Conservation (phyloP, 179 eudicot species). For the Carnegiea gigantea region DNA sequence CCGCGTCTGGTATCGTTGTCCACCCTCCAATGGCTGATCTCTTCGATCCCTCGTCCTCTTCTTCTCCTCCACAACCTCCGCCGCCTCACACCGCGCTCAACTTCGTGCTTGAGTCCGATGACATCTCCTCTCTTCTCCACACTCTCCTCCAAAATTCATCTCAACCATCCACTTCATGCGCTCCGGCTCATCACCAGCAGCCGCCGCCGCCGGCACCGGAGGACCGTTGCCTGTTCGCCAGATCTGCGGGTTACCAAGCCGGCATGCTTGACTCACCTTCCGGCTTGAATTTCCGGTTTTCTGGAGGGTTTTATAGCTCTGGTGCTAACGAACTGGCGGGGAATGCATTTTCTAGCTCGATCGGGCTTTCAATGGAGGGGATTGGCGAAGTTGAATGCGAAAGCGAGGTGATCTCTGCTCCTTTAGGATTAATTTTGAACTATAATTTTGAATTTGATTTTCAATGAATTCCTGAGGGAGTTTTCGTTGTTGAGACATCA, state of each 20-base stretch:
- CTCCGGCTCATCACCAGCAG: background rate
- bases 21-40: conserved; percentile 4
- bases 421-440: background rate
- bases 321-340: background rate
- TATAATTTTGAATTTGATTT: background rate
- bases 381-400: conserved; percentile 38
- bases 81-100: conserved; percentile 10
- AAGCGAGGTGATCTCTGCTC: conserved; percentile 32
- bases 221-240: conserved; percentile 17
- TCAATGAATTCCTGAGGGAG: background rate
- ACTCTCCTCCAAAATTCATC: conserved; percentile 42
- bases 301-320: conserved; percentile 15
- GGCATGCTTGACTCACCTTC: background rate
- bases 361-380: conserved; percentile 27
- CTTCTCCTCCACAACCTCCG: conserved; percentile 15
- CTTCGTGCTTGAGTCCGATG: conserved; percentile 32
- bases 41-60: background rate
- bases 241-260: conserved; percentile 23
- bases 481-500: conserved; percentile 11
- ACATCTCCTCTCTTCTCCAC: conserved; percentile 36
- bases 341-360: conserved; percentile 14
- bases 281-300: conserved; percentile 17
- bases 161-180: conserved; percentile 20
- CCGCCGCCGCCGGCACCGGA: background rate
- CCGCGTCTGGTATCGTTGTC: background rate